Conservation (phyloP, 2,329 filamentous ascomycete species). For the Penicillium palitans region DNA sequence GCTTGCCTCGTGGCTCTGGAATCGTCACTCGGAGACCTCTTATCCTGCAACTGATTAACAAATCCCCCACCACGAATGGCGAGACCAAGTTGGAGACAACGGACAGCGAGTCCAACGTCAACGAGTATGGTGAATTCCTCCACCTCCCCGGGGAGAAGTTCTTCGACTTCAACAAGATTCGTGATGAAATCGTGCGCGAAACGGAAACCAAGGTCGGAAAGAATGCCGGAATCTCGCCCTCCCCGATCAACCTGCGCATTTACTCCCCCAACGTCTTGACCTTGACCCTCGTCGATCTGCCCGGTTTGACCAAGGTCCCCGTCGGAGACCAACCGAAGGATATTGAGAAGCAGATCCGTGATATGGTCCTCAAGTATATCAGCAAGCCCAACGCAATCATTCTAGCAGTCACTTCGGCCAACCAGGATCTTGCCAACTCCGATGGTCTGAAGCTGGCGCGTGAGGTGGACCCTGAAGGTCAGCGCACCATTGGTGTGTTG, state of each 20-base stretch:
- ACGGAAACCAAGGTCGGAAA: constrained; percentile 94
- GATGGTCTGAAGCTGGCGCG: constrained; percentile 94
- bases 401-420: constrained; percentile 91
- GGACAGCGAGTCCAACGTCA: constrained; percentile 84
- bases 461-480: constrained; percentile 95
- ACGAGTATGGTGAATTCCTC: constrained; percentile 99
- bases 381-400: constrained; percentile 98
- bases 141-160: constrained; percentile 98
- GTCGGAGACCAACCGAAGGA: constrained; percentile 95
- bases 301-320: constrained; percentile 92
- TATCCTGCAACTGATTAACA: constrained; percentile 97
- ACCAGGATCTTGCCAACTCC: constrained; percentile 97
- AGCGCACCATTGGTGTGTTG: constrained; percentile 95
- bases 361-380: constrained; percentile 99
- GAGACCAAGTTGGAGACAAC: constrained; percentile 64
- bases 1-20: constrained; percentile 92
- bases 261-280: constrained; percentile 98
- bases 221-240: constrained; percentile 94
- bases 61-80: constrained; percentile 69
- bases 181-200: constrained; percentile 95
- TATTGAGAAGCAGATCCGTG: constrained; percentile 93
- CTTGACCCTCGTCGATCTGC: constrained; percentile 92
- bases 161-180: constrained; percentile 96
- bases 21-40: constrained; percentile 96
- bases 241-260: constrained; percentile 95